Evolutionary conservation across 2,329 filamentous ascomycete species (phyloP), one percentile per base, ranked within the genome.

Genomic region (Didymosphaeria variabile): DNA sequence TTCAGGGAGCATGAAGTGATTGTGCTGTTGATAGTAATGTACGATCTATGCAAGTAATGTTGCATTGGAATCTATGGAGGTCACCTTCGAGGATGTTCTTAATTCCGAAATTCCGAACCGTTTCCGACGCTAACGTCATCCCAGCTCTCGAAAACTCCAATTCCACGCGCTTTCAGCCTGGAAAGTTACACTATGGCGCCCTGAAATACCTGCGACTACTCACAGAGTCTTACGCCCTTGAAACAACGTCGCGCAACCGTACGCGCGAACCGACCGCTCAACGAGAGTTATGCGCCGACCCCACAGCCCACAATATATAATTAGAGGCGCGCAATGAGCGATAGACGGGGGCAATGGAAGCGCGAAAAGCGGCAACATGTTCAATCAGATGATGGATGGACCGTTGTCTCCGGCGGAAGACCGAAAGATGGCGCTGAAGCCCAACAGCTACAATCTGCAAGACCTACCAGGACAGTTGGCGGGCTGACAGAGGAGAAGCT

Each of bases 321-420:
- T 9, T 19, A n/a, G 19, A 29, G 15, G 9, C 34, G 15, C 23
- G 42, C 31, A 21, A 55, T 55, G 56, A 58, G 44, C 42, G 47
- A 50, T 21, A 50, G 31, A 29, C 23, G 13, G 2, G 7, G 49
- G 17, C 63, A 61, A 23, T 59, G 58, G 55, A 59, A 68, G 56
- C 68, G 72, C 55, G 68, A 73, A 58, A 78, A 77, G 62, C 68
- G 74, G 52, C 69, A 67, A 47, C 61, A 74, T 54, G 63, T 78
- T 5, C 62, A 67, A 15, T 62, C 67, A 15, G 68, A 67, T 0
- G 76, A 79, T 65, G 77, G 76, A 3, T 79, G 77, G 77, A 79
- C 73, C 2, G 68, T 79, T 0, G 68, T 79, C 0, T 21, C 70
- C 1, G 32, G 57, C 19, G 59, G 49, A 58, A 53, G 47, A 60